Base-by-base conservation (phyloP, 2,329 filamentous ascomycete species). In the Trematosphaeria pertusa region DNA sequence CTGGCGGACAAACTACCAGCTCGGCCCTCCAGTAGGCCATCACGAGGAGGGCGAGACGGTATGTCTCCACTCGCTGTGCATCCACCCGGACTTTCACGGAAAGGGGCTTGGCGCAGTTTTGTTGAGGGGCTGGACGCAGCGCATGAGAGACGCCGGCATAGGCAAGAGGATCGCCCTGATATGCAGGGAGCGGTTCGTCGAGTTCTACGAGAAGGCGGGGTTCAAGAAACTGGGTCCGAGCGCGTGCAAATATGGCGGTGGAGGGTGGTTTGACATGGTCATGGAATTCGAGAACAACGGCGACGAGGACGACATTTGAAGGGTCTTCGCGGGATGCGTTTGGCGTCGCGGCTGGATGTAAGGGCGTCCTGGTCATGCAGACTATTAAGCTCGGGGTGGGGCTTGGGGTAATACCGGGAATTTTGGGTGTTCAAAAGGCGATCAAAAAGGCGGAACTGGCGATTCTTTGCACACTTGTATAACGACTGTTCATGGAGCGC, bases 241-340 rank as follows among this genome's bases (percentile, higher is more conserved):
- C 69, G 75, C 82, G 49, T 87, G 84, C 39, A 78, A 82, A 47
- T 91, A 91, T 73, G 88, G 86, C 15, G 90, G 90, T 28, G 89
- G 90, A 22, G 86, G 84, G 14, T 96, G 91, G 91, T 80, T 84
- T 58, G 86, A 94, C 67, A 85, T 96, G 89, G 88, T 91, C 4
- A 36, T 70, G 32, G 68, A 70, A 26, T 70, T 71, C 36, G 58
- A 64, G 20, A 45, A 47, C 20, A 52, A 34, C 8, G 39, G 28
- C 33, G 31, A 40, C 19, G 40, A 51, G 3, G 48, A 58, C 8
- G 58, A 62, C 18, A 53, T 26, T 22, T 40, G n/a, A n/a, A n/a
- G n/a, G n/a, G n/a, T n/a, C n/a, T n/a, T n/a, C n/a, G n/a, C n/a
- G n/a, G n/a, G n/a, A n/a, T n/a, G n/a, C n/a, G n/a, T n/a, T n/a